Evolutionary conservation across 441 rosid genomes (phyloP).

Genomic region (Erodium texanum): DNA sequence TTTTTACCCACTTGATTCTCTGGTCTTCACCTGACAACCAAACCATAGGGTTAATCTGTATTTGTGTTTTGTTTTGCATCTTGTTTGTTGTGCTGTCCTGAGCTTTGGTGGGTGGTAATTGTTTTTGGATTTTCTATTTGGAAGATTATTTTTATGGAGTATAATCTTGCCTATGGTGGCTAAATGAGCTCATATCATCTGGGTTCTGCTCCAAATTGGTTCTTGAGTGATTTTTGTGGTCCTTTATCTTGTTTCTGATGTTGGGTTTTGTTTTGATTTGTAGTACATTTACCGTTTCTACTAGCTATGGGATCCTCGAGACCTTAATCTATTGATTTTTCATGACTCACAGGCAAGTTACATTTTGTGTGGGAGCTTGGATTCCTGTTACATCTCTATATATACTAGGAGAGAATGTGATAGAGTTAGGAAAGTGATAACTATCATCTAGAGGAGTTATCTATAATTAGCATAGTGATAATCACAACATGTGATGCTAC

Average conservation of each 20-base stretch:
- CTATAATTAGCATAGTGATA: too few species aligned
- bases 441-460: too few species aligned
- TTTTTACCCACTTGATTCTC: not conserved
- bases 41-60: too few species aligned
- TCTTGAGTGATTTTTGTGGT: not conserved
- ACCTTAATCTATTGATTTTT: not conserved
- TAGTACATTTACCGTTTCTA: not conserved
- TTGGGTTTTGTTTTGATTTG: slow-evolving; percentile 5
- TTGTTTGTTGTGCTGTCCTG: not conserved
- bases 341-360: slow-evolving; percentile 1
- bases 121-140: not conserved
- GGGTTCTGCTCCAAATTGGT: slow-evolving; percentile 11
- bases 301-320: slow-evolving; percentile 6
- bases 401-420: too few species aligned
- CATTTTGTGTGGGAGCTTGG: not conserved
- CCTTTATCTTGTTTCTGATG: not conserved
- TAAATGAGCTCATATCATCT: slow-evolving; percentile 10
- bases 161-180: slow-evolving; percentile 5
- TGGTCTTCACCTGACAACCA: not conserved
- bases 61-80: not conserved
- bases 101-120: not conserved
- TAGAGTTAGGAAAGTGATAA: too few species aligned
- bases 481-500: not conserved
- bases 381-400: not conserved
- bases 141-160: slow-evolving; percentile 12